These are phyloP conservation scores for Massariosphaeria phaeospora DNA, from an alignment of 495 filamentous ascomycete species.

Conservation along the genomic window DNA sequence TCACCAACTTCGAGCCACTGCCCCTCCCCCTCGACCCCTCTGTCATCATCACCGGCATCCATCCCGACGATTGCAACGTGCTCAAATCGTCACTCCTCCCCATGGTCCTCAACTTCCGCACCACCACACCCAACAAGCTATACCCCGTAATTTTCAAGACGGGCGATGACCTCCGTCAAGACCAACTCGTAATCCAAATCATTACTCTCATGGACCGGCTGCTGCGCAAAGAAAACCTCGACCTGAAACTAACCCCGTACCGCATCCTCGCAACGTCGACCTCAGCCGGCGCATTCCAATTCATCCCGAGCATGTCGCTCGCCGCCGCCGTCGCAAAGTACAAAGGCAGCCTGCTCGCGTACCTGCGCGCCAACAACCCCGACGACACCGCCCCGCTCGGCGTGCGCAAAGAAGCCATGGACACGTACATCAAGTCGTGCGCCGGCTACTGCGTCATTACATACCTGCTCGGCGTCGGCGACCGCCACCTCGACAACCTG, in stretches of 20 bases:
- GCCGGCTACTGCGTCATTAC: conserved; percentile 99
- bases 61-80: conserved; percentile 79
- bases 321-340: conserved; percentile 75
- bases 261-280: conserved; percentile 90
- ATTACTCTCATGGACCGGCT: conserved; percentile 97
- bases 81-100: conserved; percentile 94
- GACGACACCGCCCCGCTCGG: conserved; percentile 77
- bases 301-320: conserved; percentile 79
- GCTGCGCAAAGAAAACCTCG: conserved; percentile 92
- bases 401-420: conserved; percentile 86
- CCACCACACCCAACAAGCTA: conserved; percentile 61
- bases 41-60: conserved; percentile 68
- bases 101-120: conserved; percentile 86
- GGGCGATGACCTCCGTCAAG: conserved; percentile 93
- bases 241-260: conserved; percentile 92
- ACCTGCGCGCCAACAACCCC: conserved; percentile 84
- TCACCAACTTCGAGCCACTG: conserved; percentile 75
- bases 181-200: conserved; percentile 97
- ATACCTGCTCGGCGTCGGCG: conserved; percentile 95
- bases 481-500: conserved; percentile 94
- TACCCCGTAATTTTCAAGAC: conserved; percentile 97
- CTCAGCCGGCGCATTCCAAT: conserved; percentile 85
- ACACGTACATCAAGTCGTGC: conserved; percentile 92
- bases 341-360: conserved; percentile 74
- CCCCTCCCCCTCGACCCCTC: conserved; percentile 86